Base-by-base conservation (phyloP, 768 basidiomycete genomes). In the Suillus decipiens region DNA sequence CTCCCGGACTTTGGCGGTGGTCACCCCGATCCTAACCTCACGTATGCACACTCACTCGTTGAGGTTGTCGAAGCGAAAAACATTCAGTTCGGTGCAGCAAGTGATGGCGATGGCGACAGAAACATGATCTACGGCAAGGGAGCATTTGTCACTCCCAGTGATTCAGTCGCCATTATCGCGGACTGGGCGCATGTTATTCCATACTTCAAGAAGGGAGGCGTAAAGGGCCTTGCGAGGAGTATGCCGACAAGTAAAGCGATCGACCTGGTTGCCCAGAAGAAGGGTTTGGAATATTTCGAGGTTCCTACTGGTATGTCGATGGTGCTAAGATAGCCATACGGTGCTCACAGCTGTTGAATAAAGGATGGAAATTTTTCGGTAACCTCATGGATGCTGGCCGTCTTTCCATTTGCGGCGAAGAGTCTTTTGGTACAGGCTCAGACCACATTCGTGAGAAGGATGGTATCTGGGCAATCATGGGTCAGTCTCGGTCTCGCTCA, bases 371-470 rank as follows among this genome's bases (percentile, higher is more conserved):
- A 78, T 99, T 99, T 86, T 99, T 99, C 73, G 97, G 97, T 54
- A 99, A 99, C 79, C 82, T 99, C 69, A 99, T 99, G 97, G 97
- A 99, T 75, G 97, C 97, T 22, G 96, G 96, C 0, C 85, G 94
- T 50, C 85, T 99, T 57, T 98, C 96, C 57, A 99, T 99, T 73
- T 99, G 97, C 71, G 97, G 97, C 62, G 97, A 99, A 75, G 97
- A 99, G 79, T 96, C 94, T 4, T 99, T 99, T 76, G 97, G 97
- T 62, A 99, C 97, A 9, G 97, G 97, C n/a, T 99, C 96, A 15
- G 97, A 99, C 78, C 97, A 99, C 77, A 96, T 99, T 70, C 92
- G 97, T 65, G 97, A 99, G 82, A 99, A 99, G 84, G 97, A 99
- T 70, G 97, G 97, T 67, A 80, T 99, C 54, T 99, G 97, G 97